Evolutionary conservation across 768 basidiomycete genomes (phyloP).

Genomic region (Hysterangium stoloniferum): DNA sequence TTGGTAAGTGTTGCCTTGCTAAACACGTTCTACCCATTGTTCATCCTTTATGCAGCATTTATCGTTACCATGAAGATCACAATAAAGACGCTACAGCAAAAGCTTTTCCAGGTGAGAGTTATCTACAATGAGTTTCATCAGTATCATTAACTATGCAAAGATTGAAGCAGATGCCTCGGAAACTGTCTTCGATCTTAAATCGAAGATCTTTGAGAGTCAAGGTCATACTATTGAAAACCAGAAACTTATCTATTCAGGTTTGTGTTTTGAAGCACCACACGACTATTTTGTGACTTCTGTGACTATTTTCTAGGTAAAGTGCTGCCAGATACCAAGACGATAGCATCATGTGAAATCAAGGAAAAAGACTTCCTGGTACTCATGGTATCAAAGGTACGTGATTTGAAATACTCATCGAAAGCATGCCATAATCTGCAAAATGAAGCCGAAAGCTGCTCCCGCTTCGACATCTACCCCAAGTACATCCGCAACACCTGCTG

Average conservation of each 20-base stretch:
- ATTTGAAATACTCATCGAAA: neutral
- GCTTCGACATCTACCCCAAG: constrained; percentile 20
- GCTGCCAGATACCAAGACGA: constrained; percentile 77
- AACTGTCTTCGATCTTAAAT: constrained; percentile 72
- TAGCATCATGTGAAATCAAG: constrained; percentile 86
- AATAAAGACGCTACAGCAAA: constrained; percentile 91
- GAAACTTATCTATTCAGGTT: constrained; percentile 95
- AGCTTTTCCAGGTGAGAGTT: constrained; percentile 67
- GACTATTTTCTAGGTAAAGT: constrained; percentile 65
- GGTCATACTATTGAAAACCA: constrained; percentile 67
- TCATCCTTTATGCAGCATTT: neutral
- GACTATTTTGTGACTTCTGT: constrained; percentile 6
- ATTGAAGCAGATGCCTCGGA: constrained; percentile 72
- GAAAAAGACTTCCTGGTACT: constrained; percentile 99
- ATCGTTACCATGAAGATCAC: constrained; percentile 77
- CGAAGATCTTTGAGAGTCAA: constrained; percentile 71
- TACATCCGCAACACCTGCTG: constrained; percentile 23
- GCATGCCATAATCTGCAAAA: neutral
- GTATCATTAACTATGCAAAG: constrained; percentile 27
- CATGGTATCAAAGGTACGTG: constrained; percentile 89
- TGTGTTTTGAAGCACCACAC: constrained; percentile 11
- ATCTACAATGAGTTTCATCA: neutral
- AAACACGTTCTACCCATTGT: neutral
- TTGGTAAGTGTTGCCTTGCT: constrained; percentile 1
- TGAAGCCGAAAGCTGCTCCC: constrained; percentile 50